Base-by-base conservation (phyloP, 371 early-diverging fungal genomes). In the Encephalitozoon romaleae region DNA sequence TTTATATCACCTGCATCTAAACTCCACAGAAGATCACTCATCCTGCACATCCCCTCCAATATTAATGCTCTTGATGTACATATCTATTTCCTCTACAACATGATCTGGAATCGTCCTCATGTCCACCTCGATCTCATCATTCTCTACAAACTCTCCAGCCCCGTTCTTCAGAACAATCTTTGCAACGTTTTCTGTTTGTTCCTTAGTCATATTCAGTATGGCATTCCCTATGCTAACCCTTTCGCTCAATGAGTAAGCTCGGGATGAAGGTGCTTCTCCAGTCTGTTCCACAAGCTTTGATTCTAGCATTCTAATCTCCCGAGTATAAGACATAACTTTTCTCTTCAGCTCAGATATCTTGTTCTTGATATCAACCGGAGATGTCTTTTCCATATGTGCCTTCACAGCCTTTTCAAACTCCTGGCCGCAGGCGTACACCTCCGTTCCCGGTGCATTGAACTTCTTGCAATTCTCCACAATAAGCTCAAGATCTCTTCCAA, bases 361-460 rank as follows among this genome's bases (percentile, higher is more conserved):
- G 15, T 26, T 47, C n/a, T 54, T 34, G 41, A 74, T 51, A 38
- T 78, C 70, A 41, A 23, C 49, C 4, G 73, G 72, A 47, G 70
- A 53, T 12, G 72, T 38, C 18, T 77, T 70, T 8, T 41, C 18
- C 30, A 82, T 54, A 25, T 76, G 55, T 9, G 43, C 53, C 53
- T 78, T 74, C 28, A 81, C 43, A 11, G 70, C 39, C 23, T 77
- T 72, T 12, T 77, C 59, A 54, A 85, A 45, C 70, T 82, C 82
- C 4, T 51, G 55, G 9, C 82, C 84, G 47, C 82, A 84, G 1
- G 55, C 66, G 83, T 94, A 90, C 0, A 97, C 92, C 1, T 92
- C 93, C 21, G 91, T 87, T 0, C 88, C 90, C 3, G 89, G 87
- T 2, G 90, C 90, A 78, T 99, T 99, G 85, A 93, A 99, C 0